Evolutionary conservation across 1,284 basidiomycete genomes (phyloP), one percentile per base, ranked within the genome.

Genomic region (Ustilago bromivora): DNA sequence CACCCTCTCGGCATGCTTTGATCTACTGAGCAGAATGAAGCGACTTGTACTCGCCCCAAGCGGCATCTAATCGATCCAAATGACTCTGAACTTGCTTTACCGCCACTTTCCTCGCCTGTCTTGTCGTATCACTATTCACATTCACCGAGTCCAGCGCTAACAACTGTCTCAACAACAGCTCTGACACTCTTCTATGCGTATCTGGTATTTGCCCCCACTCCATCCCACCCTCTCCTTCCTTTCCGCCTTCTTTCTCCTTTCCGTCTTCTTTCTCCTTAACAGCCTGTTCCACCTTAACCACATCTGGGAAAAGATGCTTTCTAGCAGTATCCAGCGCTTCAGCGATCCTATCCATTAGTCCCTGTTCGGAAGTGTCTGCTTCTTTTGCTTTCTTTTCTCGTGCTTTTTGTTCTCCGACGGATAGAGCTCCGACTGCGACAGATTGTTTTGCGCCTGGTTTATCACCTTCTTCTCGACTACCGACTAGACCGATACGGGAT

Each of bases 21-120:
- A 38, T 38, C 23, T 46, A 46, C 43, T 46, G 43, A 8, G n/a
- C 43, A 46, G 43, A n/a, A 46, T 15, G n/a, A 19, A 19, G 5
- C n/a, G 43, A 17, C 69, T 81, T 76, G 41, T 60, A 79, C 32
- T 28, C 46, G 12, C 61, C 51, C 76, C 79, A 84, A 1, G 83
- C 84, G 9, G 67, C 63, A 52, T 86, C 84, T 19, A 85, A 69
- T n/a, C 83, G 71, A 46, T 86, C 84, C 19, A 86, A 63, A 54
- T 80, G 74, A 15, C 52, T n/a, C 72, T 86, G 84, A 5, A 86
- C 78, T 38, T 81, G 66, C 57, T 81, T 82, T 28, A 86, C 84
- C 12, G 82, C 83, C 5, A 67, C 71, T 60, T 84, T 86, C 4
- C 84, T 71, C 11, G 68, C 74, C 53, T 69, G 67, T 52, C 84